Evolutionary conservation across 495 filamentous ascomycete genomes (phyloP).

Genomic region (Xylaria acuta): DNA sequence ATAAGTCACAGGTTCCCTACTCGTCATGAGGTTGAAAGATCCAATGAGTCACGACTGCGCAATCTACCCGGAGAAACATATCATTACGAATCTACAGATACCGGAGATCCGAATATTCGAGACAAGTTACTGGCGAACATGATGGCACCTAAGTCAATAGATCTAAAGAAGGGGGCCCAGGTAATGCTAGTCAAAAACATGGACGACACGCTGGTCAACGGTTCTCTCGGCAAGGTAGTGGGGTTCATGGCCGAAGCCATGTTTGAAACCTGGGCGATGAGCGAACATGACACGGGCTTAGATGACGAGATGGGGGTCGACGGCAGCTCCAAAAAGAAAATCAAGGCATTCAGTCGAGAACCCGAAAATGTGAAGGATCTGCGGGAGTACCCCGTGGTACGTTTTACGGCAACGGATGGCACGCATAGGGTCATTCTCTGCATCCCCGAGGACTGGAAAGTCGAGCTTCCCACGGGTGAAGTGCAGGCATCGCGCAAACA

Average conservation of each 20-base stretch:
- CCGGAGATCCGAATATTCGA: constrained; percentile 73
- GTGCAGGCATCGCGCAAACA: constrained; percentile 83
- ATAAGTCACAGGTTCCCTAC: constrained; percentile 76
- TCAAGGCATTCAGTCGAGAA: constrained; percentile 46
- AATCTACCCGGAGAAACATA: constrained; percentile 70
- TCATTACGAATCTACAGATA: constrained; percentile 74
- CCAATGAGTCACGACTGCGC: constrained; percentile 77
- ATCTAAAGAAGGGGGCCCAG: constrained; percentile 89
- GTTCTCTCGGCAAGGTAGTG: constrained; percentile 83
- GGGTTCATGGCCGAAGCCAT: constrained; percentile 84
- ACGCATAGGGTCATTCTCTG: constrained; percentile 79
- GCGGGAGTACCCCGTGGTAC: constrained; percentile 77
- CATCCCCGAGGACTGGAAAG: constrained; percentile 89
- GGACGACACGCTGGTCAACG: constrained; percentile 92
- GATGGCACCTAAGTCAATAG: constrained; percentile 82
- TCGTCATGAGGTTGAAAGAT: constrained; percentile 84
- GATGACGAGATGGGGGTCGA: constrained; percentile 49
- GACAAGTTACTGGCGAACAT: constrained; percentile 84
- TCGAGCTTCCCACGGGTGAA: constrained; percentile 94
- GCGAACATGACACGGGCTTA: constrained; percentile 51
- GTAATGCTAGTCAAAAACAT: constrained; percentile 99
- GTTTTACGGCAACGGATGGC: constrained; percentile 80
- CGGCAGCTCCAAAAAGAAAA: constrained; percentile 53
- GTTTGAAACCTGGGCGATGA: constrained; percentile 65
- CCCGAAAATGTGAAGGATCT: constrained; percentile 43